Conservation (phyloP, 2,329 filamentous ascomycete genomes). For the Blumeriella jaapii region DNA sequence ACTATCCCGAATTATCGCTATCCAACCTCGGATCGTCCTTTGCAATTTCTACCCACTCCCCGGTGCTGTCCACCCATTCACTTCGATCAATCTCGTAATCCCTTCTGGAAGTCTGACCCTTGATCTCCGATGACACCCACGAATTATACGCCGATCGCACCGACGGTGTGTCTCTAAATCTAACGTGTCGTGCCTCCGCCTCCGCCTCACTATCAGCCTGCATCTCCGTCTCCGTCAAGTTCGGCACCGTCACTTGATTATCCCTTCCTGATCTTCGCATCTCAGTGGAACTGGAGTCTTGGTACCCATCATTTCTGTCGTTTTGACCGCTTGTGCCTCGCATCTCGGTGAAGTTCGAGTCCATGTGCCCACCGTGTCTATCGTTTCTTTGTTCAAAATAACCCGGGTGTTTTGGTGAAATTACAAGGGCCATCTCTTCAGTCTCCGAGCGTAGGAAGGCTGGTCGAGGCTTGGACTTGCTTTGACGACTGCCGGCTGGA, state of each 20-base stretch:
- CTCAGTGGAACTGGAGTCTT: not conserved
- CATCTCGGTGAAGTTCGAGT: not conserved
- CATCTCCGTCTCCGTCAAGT: slow-evolving; percentile 5
- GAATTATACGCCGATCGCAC: not conserved
- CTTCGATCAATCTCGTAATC: not conserved
- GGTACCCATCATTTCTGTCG: not conserved
- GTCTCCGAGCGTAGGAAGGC: slow-evolving; percentile 3
- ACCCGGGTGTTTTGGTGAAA: not conserved
- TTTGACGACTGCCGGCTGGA: not conserved
- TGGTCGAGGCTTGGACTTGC: slow-evolving; percentile 3
- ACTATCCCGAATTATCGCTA: no score
- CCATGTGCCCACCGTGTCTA: not conserved
- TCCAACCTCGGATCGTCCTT: no score
- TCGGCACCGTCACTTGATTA: slow-evolving; percentile 1
- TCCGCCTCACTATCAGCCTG: slow-evolving; percentile 4
- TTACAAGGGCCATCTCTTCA: not conserved
- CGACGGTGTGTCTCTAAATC: slow-evolving; percentile 7
- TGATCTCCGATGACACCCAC: not conserved
- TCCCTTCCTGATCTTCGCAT: not conserved
- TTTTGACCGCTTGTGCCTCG: not conserved
- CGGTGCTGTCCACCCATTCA: no score
- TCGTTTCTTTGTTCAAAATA: not conserved
- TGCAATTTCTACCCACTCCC: no score
- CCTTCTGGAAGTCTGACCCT: not conserved
- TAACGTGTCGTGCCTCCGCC: slow-evolving; percentile 6